phyloP scores from a whole-genome alignment of 2,329 filamentous ascomycete genomes.

The Trichoderma atroviride region DNA sequence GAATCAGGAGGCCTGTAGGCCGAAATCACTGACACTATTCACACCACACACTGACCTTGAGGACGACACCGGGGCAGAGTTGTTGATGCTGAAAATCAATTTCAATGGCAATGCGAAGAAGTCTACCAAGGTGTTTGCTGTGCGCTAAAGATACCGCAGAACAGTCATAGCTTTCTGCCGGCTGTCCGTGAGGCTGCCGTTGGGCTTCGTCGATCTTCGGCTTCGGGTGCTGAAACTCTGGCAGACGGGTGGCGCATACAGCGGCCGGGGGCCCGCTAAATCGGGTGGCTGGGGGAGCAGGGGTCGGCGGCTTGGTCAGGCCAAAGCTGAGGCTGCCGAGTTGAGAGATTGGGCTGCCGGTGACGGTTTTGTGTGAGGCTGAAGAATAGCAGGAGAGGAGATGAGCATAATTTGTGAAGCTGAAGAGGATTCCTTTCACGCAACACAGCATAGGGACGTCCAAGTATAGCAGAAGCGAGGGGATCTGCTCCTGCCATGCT shows the following conservation, averaged over 20 bases:
- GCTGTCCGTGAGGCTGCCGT: not conserved
- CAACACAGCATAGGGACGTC: not conserved
- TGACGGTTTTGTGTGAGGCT: not conserved
- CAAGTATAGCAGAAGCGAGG: not conserved
- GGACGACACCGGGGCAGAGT: not conserved
- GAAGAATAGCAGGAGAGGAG: not conserved
- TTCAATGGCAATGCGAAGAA: not conserved
- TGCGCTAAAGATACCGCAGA: not conserved
- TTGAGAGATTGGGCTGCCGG: not conserved
- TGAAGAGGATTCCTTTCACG: not conserved
- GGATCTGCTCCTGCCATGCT: conserved; percentile 10
- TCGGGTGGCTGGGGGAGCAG: conserved; percentile 27
- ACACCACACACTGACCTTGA: not conserved
- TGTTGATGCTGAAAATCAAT: not conserved
- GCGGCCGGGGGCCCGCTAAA: conserved; percentile 25
- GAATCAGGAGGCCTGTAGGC: not conserved
- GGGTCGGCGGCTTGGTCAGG: conserved; percentile 18
- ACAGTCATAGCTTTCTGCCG: not conserved
- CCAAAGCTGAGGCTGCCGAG: conserved; percentile 1
- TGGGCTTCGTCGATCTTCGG: conserved; percentile 11
- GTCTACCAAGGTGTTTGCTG: not conserved
- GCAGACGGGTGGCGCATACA: conserved; percentile 28
- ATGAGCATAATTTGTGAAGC: conserved; percentile 5
- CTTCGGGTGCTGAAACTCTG: conserved; percentile 19
- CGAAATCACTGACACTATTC: not conserved